A percentile compares a stretch with the other conserved stretches of the same genome.
These are phyloP conservation scores for Talaromyces sp. DNA, from an alignment of 2,329 filamentous ascomycete genomes.

Conservation along the genomic window DNA sequence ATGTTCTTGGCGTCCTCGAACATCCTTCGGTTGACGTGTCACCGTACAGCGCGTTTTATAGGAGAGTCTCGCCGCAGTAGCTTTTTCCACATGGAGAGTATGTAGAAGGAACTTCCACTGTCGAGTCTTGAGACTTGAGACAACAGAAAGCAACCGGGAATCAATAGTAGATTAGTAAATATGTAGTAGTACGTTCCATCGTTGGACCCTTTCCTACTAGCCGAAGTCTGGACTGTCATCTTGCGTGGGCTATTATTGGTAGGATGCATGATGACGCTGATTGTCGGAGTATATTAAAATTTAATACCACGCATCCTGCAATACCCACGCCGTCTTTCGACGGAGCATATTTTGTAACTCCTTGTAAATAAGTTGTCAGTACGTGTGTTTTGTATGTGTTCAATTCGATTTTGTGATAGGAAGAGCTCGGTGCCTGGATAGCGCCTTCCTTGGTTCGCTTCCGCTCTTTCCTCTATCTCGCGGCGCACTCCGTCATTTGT, in stretches of 20 bases:
- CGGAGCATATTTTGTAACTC: neutral
- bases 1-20: neutral
- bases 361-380: neutral
- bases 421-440: neutral
- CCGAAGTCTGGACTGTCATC: neutral
- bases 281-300: neutral
- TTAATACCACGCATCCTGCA: neutral
- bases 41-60: neutral
- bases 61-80: neutral
- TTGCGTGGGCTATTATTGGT: neutral
- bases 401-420: neutral
- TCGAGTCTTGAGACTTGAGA: neutral
- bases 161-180: neutral
- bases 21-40: neutral
- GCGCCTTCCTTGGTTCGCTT: neutral
- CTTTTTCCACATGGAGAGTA: neutral
- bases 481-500: neutral
- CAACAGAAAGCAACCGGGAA: neutral
- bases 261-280: neutral
- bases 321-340: neutral
- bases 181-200: neutral
- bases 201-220: neutral
- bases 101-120: neutral
- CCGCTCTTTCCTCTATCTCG: neutral
- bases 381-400: too few relatives aligned